A percentile compares a stretch with the other conserved stretches of the same genome.
These are phyloP conservation scores for Cardamine resedifolia DNA, from an alignment of 345 rosid species.

Conservation along the genomic window DNA sequence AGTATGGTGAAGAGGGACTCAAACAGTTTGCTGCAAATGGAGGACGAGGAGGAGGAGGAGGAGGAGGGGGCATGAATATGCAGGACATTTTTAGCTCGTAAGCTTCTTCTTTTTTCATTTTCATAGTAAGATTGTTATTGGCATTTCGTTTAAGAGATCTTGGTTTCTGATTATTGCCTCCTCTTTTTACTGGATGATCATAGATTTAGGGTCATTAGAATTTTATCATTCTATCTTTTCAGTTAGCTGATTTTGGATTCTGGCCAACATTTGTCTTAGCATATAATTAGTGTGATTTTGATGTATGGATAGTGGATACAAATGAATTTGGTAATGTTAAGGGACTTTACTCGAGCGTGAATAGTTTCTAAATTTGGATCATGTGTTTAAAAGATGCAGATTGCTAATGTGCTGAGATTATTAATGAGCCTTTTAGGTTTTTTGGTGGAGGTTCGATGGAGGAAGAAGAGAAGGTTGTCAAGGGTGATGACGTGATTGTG, in stretches of 20 bases:
- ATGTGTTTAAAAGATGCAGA: not conserved
- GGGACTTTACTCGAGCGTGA: not conserved
- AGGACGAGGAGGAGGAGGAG: constrained; percentile 84
- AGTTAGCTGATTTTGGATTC: not conserved
- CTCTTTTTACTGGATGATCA: not conserved
- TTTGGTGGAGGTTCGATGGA: constrained; percentile 81
- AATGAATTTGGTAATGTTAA: not conserved
- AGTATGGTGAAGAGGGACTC: constrained; percentile 93
- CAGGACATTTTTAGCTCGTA: constrained; percentile 37
- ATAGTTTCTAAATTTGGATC: not conserved
- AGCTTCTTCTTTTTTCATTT: not conserved
- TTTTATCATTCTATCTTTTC: not conserved
- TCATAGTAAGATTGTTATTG: not conserved
- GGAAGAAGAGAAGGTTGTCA: constrained; percentile 88
- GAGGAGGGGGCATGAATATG: constrained; percentile 44
- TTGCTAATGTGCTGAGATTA: constrained; percentile 8
- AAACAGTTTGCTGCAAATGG: constrained; percentile 92
- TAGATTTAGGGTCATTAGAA: not conserved
- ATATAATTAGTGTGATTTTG: not conserved
- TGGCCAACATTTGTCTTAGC: not conserved
- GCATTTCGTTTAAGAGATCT: not conserved
- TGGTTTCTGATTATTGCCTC: not conserved
- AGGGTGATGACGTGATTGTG: constrained; percentile 95
- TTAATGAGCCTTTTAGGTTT: constrained; percentile 45
- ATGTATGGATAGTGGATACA: not conserved